A percentile compares a stretch with the other conserved stretches of the same genome.
phyloP scores from a whole-genome alignment of 768 basidiomycete genomes.

The Leucocoprinus birnbaumii region DNA sequence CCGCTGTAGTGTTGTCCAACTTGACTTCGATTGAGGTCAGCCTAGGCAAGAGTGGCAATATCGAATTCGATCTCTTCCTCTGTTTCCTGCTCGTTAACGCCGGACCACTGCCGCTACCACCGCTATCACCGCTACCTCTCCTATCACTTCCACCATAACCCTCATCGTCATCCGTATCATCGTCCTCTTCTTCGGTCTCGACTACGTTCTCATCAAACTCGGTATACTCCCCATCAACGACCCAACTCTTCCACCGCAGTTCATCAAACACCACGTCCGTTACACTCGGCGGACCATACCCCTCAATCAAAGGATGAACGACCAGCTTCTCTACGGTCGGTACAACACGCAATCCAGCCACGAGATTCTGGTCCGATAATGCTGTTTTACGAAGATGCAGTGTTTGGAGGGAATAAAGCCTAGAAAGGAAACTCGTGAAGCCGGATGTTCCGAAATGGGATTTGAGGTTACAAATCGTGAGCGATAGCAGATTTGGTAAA shows the following conservation, averaged over 20 bases:
- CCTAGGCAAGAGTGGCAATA: constrained; percentile 21
- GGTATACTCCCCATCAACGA: constrained; percentile 11
- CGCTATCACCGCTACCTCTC: no score
- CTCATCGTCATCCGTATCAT: not conserved
- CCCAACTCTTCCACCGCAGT: constrained; percentile 28
- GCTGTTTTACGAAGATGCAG: constrained; percentile 38
- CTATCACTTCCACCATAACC: not conserved
- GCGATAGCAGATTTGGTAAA: constrained; percentile 31
- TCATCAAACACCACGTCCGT: constrained; percentile 31
- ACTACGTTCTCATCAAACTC: constrained; percentile 13
- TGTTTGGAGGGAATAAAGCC: constrained; percentile 27
- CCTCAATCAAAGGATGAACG: constrained; percentile 23
- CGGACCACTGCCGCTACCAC: no score
- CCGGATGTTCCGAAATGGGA: constrained; percentile 26
- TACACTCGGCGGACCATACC: constrained; percentile 23
- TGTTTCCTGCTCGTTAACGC: not conserved
- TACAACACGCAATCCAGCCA: constrained; percentile 28
- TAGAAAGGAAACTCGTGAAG: constrained; percentile 31
- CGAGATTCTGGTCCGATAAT: constrained; percentile 29
- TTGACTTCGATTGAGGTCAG: constrained; percentile 35
- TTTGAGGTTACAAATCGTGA: constrained; percentile 37
- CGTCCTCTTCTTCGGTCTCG: constrained; percentile 1
- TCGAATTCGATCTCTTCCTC: constrained; percentile 22
- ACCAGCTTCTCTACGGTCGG: constrained; percentile 31
- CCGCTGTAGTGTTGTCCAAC: constrained; percentile 28